Evolutionary conservation across 495 filamentous ascomycete species (phyloP), one percentile per base, ranked within the genome.

Genomic region (Xylaria intraflava): DNA sequence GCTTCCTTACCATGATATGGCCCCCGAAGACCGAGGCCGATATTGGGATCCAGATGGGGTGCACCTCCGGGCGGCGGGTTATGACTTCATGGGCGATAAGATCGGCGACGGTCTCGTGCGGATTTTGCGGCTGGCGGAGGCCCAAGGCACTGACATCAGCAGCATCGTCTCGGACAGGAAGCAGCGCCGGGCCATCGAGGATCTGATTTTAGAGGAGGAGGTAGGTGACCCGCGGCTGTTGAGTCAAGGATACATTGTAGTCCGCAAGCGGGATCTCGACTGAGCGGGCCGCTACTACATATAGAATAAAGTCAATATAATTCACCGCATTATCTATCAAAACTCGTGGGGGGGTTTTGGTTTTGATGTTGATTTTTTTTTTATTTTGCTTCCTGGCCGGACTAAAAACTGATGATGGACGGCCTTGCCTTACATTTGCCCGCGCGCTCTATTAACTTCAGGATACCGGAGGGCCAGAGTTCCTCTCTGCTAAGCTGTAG

Each of bases 41-140:
- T 75, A 81, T 47, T 84, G 81, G 76, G 76, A 83, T 57, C 50
- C 43, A 53, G 83, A 87, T 69, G 76, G 74, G 14, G 50, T 86
- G 22, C 83, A 87, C 66, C 70, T 85, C 40, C 82, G 75, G 6
- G 62, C 73, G 2, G 68, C 62, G 20, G 83, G 83, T 11, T 86
- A 87, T 68, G 71, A 80, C 49, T 49, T 75, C 41, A 77, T 87
- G 55, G 83, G 83, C 0, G 59, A 75, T 45, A 67, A 72, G 45
- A 71, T 84, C 41, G 80, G 71, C 40, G 66, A 71, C 26, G 68
- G 64, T 38, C 55, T 83, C 5, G 65, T 77, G 42, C 64, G 64
- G 8, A 53, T 79, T 6, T 50, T 79, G 20, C 60, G 69, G 52
- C 61, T 64, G 9, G 65, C 72, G n/a, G 60, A 67, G 51, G 67